Percentiles rank a stretch among this genome's conserved stretches.
Conservation (phyloP, 164 flowering plant genomes). For the Nymphaea thermarum region DNA sequence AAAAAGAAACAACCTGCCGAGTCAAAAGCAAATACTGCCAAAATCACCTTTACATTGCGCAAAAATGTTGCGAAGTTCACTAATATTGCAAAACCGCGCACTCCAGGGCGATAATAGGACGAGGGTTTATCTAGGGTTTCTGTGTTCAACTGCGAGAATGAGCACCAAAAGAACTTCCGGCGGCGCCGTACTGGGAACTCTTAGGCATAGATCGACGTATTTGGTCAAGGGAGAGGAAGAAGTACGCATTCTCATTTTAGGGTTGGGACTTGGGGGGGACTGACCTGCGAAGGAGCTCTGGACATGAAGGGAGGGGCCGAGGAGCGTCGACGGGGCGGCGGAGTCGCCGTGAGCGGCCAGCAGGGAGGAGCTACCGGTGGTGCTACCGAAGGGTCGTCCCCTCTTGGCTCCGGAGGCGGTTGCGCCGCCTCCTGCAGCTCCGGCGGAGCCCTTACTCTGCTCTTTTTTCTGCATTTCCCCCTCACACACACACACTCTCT, state of each 20-base stretch:
- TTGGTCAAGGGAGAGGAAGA: background rate
- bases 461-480: constrained; percentile 58
- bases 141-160: background rate
- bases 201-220: background rate
- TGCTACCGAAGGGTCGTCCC: constrained; percentile 85
- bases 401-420: constrained; percentile 59
- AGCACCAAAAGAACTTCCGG: background rate
- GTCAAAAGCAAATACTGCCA: no score
- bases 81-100: no score
- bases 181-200: background rate
- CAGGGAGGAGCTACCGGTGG: constrained; percentile 17
- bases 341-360: constrained; percentile 36
- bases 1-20: no score
- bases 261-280: constrained; percentile 8
- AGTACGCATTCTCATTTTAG: background rate
- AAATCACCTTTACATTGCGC: no score
- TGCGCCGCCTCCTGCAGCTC: constrained; percentile 35
- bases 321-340: constrained; percentile 55
- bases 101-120: no score
- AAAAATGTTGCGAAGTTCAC: no score
- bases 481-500: background rate
- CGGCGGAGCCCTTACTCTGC: constrained; percentile 38
- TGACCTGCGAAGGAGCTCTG: constrained; percentile 74
- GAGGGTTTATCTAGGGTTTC: background rate
- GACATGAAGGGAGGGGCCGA: constrained; percentile 89